A percentile compares a stretch with the other conserved stretches of the same genome.
phyloP scores from a whole-genome alignment of 1,284 basidiomycete species.

The Pseudozyma sp. region DNA sequence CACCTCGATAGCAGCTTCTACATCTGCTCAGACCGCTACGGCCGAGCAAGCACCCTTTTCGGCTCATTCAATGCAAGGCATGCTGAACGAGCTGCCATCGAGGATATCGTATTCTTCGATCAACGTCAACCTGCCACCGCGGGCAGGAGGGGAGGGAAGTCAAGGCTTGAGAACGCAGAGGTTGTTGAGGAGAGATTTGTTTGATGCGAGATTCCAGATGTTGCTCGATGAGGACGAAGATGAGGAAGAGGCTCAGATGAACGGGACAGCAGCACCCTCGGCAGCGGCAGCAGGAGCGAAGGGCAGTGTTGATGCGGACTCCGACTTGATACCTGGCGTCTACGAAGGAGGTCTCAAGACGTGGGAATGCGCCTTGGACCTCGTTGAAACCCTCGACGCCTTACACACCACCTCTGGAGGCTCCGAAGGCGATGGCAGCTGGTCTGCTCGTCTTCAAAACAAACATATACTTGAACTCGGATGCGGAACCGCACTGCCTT shows the following conservation, averaged over 20 bases:
- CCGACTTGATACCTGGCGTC: constrained; percentile 88
- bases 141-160: not conserved
- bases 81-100: constrained; percentile 42
- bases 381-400: constrained; percentile 71
- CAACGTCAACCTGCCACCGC: constrained; percentile 20
- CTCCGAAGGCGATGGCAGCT: constrained; percentile 13
- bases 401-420: constrained; percentile 7
- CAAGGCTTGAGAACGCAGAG: constrained; percentile 65
- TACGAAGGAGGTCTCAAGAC: constrained; percentile 98
- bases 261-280: constrained; percentile 23
- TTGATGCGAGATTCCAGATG: constrained; percentile 92
- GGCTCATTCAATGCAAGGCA: constrained; percentile 14
- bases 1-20: constrained; percentile 6
- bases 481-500: constrained; percentile 90
- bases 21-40: constrained; percentile 1
- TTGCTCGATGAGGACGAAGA: constrained; percentile 73
- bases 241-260: constrained; percentile 30
- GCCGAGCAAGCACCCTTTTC: constrained; percentile 22
- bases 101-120: constrained; percentile 51
- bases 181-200: constrained; percentile 84
- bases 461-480: constrained; percentile 74
- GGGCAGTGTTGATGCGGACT: constrained; percentile 71
- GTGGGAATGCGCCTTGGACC: constrained; percentile 94
- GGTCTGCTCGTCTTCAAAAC: constrained; percentile 2
- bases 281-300: not conserved